phyloP scores from a whole-genome alignment of 2,329 filamentous ascomycete genomes.

The Cladorrhinum sp. region DNA sequence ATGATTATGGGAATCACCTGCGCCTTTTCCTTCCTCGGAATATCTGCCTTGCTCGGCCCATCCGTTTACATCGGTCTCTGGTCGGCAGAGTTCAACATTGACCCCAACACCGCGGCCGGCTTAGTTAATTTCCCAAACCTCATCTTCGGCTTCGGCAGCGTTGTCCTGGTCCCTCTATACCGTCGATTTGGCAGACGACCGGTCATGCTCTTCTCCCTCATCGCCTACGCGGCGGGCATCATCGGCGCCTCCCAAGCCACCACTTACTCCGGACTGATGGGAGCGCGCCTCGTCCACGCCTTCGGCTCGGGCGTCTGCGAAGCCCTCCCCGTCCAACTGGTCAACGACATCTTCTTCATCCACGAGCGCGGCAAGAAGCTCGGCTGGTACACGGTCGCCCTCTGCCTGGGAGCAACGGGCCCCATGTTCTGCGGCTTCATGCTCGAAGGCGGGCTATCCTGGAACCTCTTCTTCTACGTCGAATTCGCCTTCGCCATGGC shows the following conservation, averaged over 20 bases:
- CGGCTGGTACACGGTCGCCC: conserved; percentile 58
- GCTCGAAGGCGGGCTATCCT: conserved; percentile 55
- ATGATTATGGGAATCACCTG: conserved; percentile 53
- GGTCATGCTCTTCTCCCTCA: conserved; percentile 41
- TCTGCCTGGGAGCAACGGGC: conserved; percentile 54
- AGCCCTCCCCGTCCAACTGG: conserved; percentile 44
- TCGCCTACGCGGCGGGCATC: conserved; percentile 40
- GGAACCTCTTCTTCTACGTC: conserved; percentile 61
- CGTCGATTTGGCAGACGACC: conserved; percentile 45
- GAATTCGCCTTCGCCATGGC: conserved; percentile 48
- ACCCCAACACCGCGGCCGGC: conserved; percentile 49
- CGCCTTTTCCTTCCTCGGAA: conserved; percentile 57
- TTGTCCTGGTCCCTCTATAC: conserved; percentile 57
- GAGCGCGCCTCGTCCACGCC: conserved; percentile 37
- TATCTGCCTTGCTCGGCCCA: conserved; percentile 53
- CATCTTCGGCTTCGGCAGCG: conserved; percentile 53
- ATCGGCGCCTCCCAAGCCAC: conserved; percentile 38
- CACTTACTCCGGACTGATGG: conserved; percentile 38
- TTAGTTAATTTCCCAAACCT: conserved; percentile 60
- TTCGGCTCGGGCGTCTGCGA: conserved; percentile 44
- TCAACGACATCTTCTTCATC: conserved; percentile 46
- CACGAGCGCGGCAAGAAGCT: conserved; percentile 51
- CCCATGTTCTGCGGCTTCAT: conserved; percentile 60
- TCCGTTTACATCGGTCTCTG: conserved; percentile 57
- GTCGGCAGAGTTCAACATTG: conserved; percentile 49